Evolutionary conservation across 148 eudicot genomes (phyloP), one percentile per base, ranked within the genome.

Genomic region (Cornus suecica): DNA sequence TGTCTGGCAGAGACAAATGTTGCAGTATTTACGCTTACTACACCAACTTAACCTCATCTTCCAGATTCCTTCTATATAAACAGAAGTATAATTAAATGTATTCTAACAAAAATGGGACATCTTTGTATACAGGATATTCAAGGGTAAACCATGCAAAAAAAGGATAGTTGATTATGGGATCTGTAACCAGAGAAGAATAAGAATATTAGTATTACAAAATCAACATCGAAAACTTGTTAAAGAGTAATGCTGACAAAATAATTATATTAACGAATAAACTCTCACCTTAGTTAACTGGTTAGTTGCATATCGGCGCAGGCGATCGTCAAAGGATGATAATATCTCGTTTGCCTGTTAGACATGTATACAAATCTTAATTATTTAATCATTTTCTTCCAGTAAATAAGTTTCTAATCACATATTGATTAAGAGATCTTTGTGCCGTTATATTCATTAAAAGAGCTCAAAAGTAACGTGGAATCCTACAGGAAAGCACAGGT

Each of bases 301-400:
- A 34, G 84, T 84, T 15, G 97, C 99, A 84, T 95, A 95, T 78
- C 27, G 82, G 71, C 99, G 84, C 41, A 95, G 91, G 45, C 99
- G 92, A 66, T 95, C 99, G 85, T 95, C 99, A 67, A 95, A 95
- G 67, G 99, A 92, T 37, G 99, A 95, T 52, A 95, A 78, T 41
- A 95, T 95, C 85, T 95, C 99, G 82, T 86, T 95, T 69, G 97
- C 99, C 99, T 95, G 87, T 74, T 81, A 74, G 65, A 31, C 25
- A 22, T 2, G 6, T 58, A 14, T 16, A 56, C 6, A 56, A 58
- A 58, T n/a, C 18, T 20, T 58, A 20, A 58, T 0, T 22, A 20
- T 58, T 22, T 8, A 58, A 58, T 37, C 42, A 37, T 37, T 37
- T 37, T 37, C 9, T 37, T 37, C 9, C 0, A 10, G 42, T 37